phyloP scores from a whole-genome alignment of 768 basidiomycete genomes.

The Artomyces pyxidatus region DNA sequence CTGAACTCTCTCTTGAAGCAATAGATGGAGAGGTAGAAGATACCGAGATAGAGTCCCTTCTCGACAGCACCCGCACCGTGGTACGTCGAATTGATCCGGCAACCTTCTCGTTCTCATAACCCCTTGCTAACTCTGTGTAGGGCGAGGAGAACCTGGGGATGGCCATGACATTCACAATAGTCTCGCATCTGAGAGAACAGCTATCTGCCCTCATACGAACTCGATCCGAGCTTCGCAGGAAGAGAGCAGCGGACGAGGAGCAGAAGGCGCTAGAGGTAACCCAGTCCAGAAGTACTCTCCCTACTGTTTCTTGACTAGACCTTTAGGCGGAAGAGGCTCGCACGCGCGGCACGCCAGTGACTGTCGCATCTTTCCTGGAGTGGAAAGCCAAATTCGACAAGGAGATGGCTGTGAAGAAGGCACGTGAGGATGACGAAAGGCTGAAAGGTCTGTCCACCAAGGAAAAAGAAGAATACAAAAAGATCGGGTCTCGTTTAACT shows the following conservation, averaged over 20 bases:
- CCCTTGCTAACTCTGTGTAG: constrained; percentile 26
- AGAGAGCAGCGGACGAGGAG: constrained; percentile 67
- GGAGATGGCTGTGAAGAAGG: constrained; percentile 50
- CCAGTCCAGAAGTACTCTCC: no score
- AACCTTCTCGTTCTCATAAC: background rate
- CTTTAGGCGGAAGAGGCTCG: constrained; percentile 77
- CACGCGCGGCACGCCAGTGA: constrained; percentile 90
- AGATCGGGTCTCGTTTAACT: constrained; percentile 46
- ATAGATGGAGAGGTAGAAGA: constrained; percentile 56
- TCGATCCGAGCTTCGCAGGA: constrained; percentile 46
- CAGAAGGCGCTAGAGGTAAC: constrained; percentile 67
- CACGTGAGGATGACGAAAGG: constrained; percentile 70
- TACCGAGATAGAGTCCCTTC: constrained; percentile 43
- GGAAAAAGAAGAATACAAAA: constrained; percentile 81
- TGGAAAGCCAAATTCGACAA: constrained; percentile 80
- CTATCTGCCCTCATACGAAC: constrained; percentile 54
- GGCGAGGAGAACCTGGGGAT: constrained; percentile 85
- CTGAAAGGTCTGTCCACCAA: constrained; percentile 63
- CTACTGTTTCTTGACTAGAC: no score
- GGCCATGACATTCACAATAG: constrained; percentile 97
- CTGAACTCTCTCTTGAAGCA: constrained; percentile 58
- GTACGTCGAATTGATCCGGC: constrained; percentile 30
- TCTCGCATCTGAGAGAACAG: constrained; percentile 76
- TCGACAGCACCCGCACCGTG: constrained; percentile 49
- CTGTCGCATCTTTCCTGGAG: constrained; percentile 63